These are phyloP conservation scores for Tricholoma terreum DNA, from an alignment of 768 basidiomycete species.

Conservation along the genomic window DNA sequence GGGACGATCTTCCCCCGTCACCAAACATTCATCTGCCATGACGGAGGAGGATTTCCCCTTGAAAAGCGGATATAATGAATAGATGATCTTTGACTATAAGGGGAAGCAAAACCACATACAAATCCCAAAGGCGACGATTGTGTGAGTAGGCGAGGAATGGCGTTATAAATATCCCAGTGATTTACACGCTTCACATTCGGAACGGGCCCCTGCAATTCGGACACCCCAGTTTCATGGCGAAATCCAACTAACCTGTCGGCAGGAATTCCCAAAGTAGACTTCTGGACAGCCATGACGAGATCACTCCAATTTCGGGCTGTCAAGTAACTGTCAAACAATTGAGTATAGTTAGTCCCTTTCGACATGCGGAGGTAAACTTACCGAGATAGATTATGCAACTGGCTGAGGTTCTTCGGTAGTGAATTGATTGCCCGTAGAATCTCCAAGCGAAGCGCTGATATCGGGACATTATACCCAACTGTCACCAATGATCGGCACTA, in stretches of 20 bases:
- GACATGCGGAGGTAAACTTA: background rate
- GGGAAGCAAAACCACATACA: background rate
- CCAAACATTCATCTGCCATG: background rate
- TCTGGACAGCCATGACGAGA: background rate
- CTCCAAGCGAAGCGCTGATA: background rate
- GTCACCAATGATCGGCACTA: background rate
- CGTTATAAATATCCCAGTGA: background rate
- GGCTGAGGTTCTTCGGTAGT: background rate
- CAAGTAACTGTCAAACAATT: background rate
- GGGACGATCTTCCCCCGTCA: background rate
- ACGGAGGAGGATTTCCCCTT: background rate
- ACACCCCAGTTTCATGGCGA: background rate
- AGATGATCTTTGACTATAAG: background rate
- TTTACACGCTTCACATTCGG: background rate
- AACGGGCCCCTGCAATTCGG: background rate
- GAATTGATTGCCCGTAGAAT: background rate
- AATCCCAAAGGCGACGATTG: background rate
- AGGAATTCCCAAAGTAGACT: background rate
- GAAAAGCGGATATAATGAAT: background rate
- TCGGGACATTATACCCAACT: background rate
- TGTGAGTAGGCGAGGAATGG: background rate
- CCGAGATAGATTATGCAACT: background rate
- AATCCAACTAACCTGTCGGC: background rate
- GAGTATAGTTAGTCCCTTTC: background rate
- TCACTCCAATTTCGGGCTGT: background rate